Evolutionary conservation across 768 basidiomycete genomes (phyloP).

Genomic region (Podaxis sp.): DNA sequence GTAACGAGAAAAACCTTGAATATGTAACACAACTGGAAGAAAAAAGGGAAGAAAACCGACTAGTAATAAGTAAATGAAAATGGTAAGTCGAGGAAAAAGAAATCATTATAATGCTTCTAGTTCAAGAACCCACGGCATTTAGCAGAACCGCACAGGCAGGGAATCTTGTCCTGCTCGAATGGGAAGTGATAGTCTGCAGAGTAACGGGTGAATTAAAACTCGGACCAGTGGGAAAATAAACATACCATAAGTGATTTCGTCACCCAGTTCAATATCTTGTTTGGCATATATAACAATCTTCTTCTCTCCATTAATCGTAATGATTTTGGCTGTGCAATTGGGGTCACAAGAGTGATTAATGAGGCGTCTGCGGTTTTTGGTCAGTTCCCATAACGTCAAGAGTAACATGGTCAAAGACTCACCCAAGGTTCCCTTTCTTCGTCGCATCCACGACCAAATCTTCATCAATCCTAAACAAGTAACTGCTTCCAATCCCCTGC

Average conservation of each 20-base stretch:
- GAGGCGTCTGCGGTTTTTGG: slow-evolving; percentile 61
- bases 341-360: slow-evolving; percentile 99
- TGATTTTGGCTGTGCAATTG: slow-evolving; percentile 88
- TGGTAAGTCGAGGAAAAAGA: slow-evolving; percentile 17
- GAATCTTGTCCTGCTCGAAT: slow-evolving; percentile 97
- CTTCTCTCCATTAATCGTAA: slow-evolving; percentile 89
- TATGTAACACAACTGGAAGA: background rate
- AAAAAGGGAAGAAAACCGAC: background rate
- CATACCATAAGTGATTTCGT: slow-evolving; percentile 96
- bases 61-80: background rate
- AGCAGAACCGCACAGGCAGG: slow-evolving; percentile 85
- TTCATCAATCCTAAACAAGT: slow-evolving; percentile 97
- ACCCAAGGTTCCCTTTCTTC: slow-evolving; percentile 99
- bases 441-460: slow-evolving; percentile 98
- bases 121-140: slow-evolving; percentile 97
- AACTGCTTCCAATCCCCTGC: slow-evolving; percentile 97
- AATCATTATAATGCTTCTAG: slow-evolving; percentile 49
- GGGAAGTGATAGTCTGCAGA: slow-evolving; percentile 95
- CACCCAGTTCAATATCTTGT: slow-evolving; percentile 91
- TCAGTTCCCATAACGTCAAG: slow-evolving; percentile 13
- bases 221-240: slow-evolving; percentile 16
- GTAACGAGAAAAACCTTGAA: background rate
- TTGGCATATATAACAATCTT: slow-evolving; percentile 99
- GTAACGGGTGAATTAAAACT: background rate
- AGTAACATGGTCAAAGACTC: slow-evolving; percentile 32